A percentile compares a stretch with the other conserved stretches of the same genome.
Evolutionary conservation across 164 flowering plant genomes (phyloP).

Genomic region (Chimonanthus salicifolius): DNA sequence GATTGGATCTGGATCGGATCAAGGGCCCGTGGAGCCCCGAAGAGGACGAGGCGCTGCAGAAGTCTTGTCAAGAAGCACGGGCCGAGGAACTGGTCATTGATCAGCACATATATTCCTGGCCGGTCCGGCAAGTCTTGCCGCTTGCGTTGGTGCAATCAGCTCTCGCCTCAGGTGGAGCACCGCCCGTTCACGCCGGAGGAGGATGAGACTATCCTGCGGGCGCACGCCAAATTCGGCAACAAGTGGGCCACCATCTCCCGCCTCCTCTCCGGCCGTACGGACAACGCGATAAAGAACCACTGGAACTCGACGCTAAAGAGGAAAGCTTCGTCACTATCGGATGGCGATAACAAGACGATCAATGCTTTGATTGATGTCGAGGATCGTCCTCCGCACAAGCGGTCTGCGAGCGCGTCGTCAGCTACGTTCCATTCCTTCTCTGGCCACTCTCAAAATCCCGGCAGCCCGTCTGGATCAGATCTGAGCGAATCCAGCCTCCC

Average conservation of each 20-base stretch:
- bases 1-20: constrained; percentile 57
- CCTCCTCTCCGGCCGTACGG: constrained; percentile 71
- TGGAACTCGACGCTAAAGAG: constrained; percentile 91
- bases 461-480: constrained; percentile 77
- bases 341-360: neutral
- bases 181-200: constrained; percentile 69
- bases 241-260: constrained; percentile 91
- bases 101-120: constrained; percentile 76
- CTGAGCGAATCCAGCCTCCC: constrained; percentile 59
- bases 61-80: constrained; percentile 65
- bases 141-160: constrained; percentile 90
- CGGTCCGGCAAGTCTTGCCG: constrained; percentile 91
- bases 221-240: constrained; percentile 75
- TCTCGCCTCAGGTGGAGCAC: constrained; percentile 81
- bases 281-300: constrained; percentile 86
- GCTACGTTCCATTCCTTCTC: constrained; percentile 14
- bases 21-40: constrained; percentile 98
- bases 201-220: constrained; percentile 59
- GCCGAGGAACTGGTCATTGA: constrained; percentile 79
- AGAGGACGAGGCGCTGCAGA: constrained; percentile 60
- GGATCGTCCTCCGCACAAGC: constrained; percentile 21
- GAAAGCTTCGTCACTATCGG: constrained; percentile 15
- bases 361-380: neutral
- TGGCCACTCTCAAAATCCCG: constrained; percentile 30
- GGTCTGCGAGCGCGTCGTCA: constrained; percentile 41